Percentiles rank a stretch among this genome's conserved stretches.
Conservation (phyloP, 805 yeast species). For the Cyberlindnera suaveolens region DNA sequence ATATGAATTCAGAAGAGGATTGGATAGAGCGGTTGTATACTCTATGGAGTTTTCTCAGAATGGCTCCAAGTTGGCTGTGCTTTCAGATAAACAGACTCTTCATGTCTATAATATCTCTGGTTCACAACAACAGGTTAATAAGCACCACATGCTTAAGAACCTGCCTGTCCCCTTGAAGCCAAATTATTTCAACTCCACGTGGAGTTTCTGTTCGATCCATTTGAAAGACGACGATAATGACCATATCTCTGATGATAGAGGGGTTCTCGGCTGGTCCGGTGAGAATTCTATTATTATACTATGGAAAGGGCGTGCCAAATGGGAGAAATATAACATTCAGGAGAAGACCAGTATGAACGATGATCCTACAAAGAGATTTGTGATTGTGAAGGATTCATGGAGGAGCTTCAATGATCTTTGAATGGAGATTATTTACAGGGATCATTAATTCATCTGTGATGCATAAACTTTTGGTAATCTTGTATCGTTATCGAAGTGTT, state of each 20-base stretch:
- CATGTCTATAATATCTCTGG: conserved; percentile 65
- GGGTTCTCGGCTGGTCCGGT: conserved; percentile 62
- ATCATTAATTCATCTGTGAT: conserved; percentile 16
- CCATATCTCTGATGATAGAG: conserved; percentile 28
- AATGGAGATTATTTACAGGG: neutral
- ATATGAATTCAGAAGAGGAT: conserved; percentile 85
- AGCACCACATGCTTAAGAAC: conserved; percentile 60
- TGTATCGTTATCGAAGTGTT: conserved; percentile 23
- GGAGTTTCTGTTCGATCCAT: conserved; percentile 81
- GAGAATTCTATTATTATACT: conserved; percentile 68
- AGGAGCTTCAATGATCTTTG: conserved; percentile 34
- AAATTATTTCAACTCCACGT: conserved; percentile 71
- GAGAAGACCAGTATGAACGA: conserved; percentile 34
- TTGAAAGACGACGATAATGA: conserved; percentile 29
- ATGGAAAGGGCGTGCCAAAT: conserved; percentile 66
- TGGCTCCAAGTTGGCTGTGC: conserved; percentile 71
- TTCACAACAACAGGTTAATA: conserved; percentile 32
- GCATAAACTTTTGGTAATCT: conserved; percentile 26
- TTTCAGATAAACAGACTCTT: conserved; percentile 84
- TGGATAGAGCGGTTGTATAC: conserved; percentile 76
- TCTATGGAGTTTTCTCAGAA: conserved; percentile 80
- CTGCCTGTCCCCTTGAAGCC: conserved; percentile 57
- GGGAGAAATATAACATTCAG: conserved; percentile 81
- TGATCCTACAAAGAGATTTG: conserved; percentile 37
- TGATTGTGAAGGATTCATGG: conserved; percentile 68